A percentile compares a stretch with the other conserved stretches of the same genome.
Conservation (phyloP, 257 asterid species). For the Ilex asprella region DNA sequence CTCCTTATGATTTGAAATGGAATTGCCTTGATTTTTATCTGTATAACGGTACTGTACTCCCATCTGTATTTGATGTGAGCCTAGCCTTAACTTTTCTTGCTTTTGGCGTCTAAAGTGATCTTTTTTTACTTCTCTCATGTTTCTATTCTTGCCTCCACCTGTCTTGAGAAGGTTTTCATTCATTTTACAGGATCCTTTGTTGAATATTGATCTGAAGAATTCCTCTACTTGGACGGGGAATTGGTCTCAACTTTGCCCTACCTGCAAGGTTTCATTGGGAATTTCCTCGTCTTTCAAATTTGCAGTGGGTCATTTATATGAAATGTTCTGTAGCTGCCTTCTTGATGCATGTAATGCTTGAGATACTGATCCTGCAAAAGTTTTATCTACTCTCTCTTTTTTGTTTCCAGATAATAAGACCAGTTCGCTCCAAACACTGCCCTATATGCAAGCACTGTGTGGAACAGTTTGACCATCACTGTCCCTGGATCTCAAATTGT, state of each 20-base stretch:
- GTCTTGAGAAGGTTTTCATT: constrained; percentile 3
- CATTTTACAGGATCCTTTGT: constrained; percentile 62
- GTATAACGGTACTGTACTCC: no score
- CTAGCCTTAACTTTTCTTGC: neutral
- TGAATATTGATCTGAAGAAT: constrained; percentile 65
- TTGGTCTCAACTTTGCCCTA: constrained; percentile 98
- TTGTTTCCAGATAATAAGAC: constrained; percentile 70
- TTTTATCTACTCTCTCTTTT: neutral
- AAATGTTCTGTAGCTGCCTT: constrained; percentile 13
- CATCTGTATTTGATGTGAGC: no score
- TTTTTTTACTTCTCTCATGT: no score
- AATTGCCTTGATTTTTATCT: no score
- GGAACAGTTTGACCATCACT: constrained; percentile 98
- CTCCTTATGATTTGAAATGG: no score
- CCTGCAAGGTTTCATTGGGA: constrained; percentile 76
- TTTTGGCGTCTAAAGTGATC: neutral
- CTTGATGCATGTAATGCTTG: constrained; percentile 7
- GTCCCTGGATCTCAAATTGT: constrained; percentile 98
- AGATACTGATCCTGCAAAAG: neutral
- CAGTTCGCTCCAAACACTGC: constrained; percentile 97
- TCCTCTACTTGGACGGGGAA: constrained; percentile 76
- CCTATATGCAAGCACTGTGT: constrained; percentile 85
- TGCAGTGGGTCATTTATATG: constrained; percentile 11
- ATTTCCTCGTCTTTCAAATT: constrained; percentile 11
- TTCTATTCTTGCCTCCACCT: no score